Base-by-base conservation (phyloP, 495 filamentous ascomycete species). In the Penicillium cataractarum region DNA sequence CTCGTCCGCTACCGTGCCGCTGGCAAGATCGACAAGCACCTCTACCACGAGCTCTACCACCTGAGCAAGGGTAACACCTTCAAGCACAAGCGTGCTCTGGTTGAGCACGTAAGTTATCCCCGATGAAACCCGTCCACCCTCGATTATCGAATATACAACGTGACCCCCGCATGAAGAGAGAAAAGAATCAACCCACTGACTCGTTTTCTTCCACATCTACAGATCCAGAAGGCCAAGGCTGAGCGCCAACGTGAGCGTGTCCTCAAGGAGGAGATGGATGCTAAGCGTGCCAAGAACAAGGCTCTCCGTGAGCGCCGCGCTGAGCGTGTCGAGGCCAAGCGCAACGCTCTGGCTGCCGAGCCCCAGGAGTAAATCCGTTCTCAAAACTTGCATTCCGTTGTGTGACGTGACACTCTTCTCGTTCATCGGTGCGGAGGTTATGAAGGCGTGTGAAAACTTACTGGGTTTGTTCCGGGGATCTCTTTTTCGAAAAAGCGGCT, bases 11-110 rank as follows among this genome's bases (percentile, higher is more conserved):
- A 99, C 86, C 95, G 95, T 83, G 94, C 93, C 78, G 88, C 89
- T 75, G 95, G 95, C 82, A 99, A 99, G 90, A 99, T 99, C 82
- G 95, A 99, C 86, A 99, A 99, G 88, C 96, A 99, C 86, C 93
- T 99, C 56, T 99, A 99, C 88, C 95, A 99, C 87, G 92, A 97
- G 85, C 92, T 99, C 66, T 99, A 99, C 86, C 93, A 97, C 81
- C 83, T 96, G 73, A 91, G 89, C 89, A 99, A 99, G 93, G 95
- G 95, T 96, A 99, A 99, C 89, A 94, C 95, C 78, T 99, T 99
- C 90, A 99, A 99, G 92, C 95, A 99, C 90, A 99, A 97, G 92
- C 90, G 95, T 76, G 95, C 92, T 66, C 89, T 99, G 70, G 92
- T 99, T 78, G 95, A 99, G 85, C 95, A 99, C 85, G 95, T 99